Evolutionary conservation across 73 alveolate genomes (phyloP).

Genomic region (Symbiodinium pilosum): DNA sequence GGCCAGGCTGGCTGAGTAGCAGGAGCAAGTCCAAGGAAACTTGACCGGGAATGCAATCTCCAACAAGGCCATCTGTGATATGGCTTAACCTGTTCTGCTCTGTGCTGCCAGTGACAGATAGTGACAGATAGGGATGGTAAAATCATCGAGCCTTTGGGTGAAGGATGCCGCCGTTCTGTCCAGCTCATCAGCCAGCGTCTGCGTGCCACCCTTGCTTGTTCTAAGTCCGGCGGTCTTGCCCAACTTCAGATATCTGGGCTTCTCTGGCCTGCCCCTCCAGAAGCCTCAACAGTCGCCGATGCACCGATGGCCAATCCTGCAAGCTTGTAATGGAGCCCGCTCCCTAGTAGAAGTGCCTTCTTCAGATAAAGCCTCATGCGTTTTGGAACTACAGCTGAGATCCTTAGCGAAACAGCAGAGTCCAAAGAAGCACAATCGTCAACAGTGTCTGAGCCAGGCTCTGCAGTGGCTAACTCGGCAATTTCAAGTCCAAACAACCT

Average conservation of each 20-base stretch:
- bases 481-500: too few species aligned
- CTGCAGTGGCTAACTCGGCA: too few species aligned
- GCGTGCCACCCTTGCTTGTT: neutral
- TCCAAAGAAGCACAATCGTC: too few species aligned
- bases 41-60: constrained; percentile 68
- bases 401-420: neutral
- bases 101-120: neutral
- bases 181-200: neutral
- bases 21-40: constrained; percentile 65
- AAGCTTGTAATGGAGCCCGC: too few species aligned
- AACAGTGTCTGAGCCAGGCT: too few species aligned
- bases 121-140: neutral
- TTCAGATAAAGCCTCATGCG: neutral
- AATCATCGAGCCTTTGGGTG: neutral
- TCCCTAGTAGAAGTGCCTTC: too few species aligned
- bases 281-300: constrained; percentile 63
- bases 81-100: neutral
- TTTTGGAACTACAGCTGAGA: neutral
- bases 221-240: neutral
- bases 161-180: neutral
- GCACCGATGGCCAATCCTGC: constrained; percentile 77
- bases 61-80: neutral
- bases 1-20: constrained; percentile 47
- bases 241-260: too few species aligned
- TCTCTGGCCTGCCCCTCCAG: constrained; percentile 72